A percentile compares a stretch with the other conserved stretches of the same genome.
Conservation (phyloP, 345 rosid species). For the Camelina neglecta region DNA sequence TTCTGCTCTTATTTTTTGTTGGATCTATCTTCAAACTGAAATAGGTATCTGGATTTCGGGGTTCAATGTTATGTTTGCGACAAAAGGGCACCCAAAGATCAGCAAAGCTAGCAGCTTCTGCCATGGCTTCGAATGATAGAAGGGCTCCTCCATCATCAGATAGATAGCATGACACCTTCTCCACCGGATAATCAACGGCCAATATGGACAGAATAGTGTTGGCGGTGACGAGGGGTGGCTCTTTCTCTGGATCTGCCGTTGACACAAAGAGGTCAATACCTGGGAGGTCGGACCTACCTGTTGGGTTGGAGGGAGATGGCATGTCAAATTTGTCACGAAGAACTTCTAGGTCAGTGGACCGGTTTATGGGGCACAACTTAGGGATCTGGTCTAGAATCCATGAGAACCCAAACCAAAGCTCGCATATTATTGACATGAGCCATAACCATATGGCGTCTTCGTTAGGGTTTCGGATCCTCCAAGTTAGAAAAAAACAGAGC, state of each 20-base stretch:
- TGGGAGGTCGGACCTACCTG: slow-evolving; percentile 91
- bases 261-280: slow-evolving; percentile 88
- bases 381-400: slow-evolving; percentile 96
- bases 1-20: slow-evolving; percentile 82
- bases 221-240: slow-evolving; percentile 86
- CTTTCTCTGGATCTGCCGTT: slow-evolving; percentile 96
- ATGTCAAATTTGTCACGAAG: slow-evolving; percentile 85
- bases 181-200: slow-evolving; percentile 89
- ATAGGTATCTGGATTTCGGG: slow-evolving; percentile 85
- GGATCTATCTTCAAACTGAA: slow-evolving; percentile 84
- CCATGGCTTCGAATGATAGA: slow-evolving; percentile 95
- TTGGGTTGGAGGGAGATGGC: slow-evolving; percentile 90
- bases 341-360: slow-evolving; percentile 80
- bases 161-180: slow-evolving; percentile 77
- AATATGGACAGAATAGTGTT: slow-evolving; percentile 89
- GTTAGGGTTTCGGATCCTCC: slow-evolving; percentile 82
- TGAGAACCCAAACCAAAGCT: slow-evolving; percentile 91
- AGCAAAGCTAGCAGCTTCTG: slow-evolving; percentile 95
- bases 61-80: slow-evolving; percentile 83
- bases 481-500: slow-evolving; percentile 72
- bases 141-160: slow-evolving; percentile 99
- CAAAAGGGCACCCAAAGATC: slow-evolving; percentile 97
- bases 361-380: slow-evolving; percentile 77
- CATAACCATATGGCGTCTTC: slow-evolving; percentile 88
- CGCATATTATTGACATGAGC: slow-evolving; percentile 82